These are phyloP conservation scores for Conringia planisiliqua DNA, from an alignment of 345 rosid species.

Conservation along the genomic window DNA sequence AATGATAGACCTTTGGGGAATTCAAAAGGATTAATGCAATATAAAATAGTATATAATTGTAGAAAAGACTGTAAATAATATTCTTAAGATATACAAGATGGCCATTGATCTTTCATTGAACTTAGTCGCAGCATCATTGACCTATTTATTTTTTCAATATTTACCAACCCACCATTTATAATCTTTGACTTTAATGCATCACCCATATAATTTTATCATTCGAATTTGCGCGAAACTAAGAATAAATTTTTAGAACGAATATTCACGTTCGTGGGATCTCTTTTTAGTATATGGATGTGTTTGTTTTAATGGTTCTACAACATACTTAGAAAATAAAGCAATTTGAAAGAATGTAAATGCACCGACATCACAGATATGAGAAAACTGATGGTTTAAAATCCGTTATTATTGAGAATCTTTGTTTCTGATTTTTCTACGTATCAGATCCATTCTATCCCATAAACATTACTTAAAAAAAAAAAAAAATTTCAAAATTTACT, in stretches of 20 bases:
- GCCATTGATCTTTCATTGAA: slow-evolving; percentile 31
- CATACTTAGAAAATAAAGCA: background rate
- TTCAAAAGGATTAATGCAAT: slow-evolving; percentile 11
- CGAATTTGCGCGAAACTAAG: background rate
- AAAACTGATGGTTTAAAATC: background rate
- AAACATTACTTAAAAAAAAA: too few species aligned
- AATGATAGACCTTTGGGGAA: slow-evolving; percentile 17
- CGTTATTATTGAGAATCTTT: background rate
- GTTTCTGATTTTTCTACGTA: background rate
- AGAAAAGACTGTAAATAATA: background rate
- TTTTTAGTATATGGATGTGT: background rate
- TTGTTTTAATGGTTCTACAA: background rate
- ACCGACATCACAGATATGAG: background rate
- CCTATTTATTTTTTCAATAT: background rate
- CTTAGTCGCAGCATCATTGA: slow-evolving; percentile 28
- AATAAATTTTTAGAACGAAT: background rate
- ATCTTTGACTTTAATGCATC: slow-evolving; percentile 20
- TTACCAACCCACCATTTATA: slow-evolving; percentile 28
- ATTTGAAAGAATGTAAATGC: background rate
- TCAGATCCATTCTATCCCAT: too few species aligned
- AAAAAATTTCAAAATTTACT: too few species aligned
- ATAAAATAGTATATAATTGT: background rate
- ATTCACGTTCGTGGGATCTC: slow-evolving; percentile 19
- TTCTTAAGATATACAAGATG: background rate
- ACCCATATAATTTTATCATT: slow-evolving; percentile 3